Base-by-base conservation (phyloP, 1,284 basidiomycete genomes). In the Naganishia cerealis region DNA sequence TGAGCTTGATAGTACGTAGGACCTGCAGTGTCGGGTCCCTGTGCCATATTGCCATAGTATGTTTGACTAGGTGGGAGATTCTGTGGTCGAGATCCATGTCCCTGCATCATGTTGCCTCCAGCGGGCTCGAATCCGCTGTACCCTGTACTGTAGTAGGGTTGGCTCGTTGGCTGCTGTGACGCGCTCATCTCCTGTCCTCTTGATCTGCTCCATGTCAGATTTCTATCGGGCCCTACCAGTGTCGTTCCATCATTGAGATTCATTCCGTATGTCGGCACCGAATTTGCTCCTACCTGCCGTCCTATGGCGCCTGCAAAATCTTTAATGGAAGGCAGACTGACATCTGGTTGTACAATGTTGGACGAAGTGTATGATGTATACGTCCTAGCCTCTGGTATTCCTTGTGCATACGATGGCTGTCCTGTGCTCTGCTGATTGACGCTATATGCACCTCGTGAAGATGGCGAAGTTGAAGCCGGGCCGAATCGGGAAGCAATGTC, bases 311-410 rank as follows among this genome's bases (percentile, higher is more conserved):
- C 48, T 15, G 61, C 40, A 43, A 63, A 52, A 26, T 63, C 39
- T 18, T 54, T 63, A 50, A 63, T 63, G 10, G 61, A 63, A 26
- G 61, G 61, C 18, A 63, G 39, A 42, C 36, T 54, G 50, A 63
- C 61, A 63, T 63, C 61, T 39, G 61, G 61, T 26, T 54, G 61
- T 7, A n/a, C 50, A 18, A 53, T 53, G 39, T 26, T 42, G 3
- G 57, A 26, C 13, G 57, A 48, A 18, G 58, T 8, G 58, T 61
- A 61, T 33, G 57, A 24, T 24, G 42, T 15, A 48, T 48, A 61
- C 18, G 58, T 1, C n/a, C 58, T 24, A 10, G 43, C 36, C 6
- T 61, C 58, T 18, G 26, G 21, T 61, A 61, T 42, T 38, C 43
- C 33, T 13, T 61, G 58, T 3, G 58, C 26, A 21, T 61, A 36